Conservation (phyloP, 1,284 basidiomycete species). For the Ceratobasidium sp. region DNA sequence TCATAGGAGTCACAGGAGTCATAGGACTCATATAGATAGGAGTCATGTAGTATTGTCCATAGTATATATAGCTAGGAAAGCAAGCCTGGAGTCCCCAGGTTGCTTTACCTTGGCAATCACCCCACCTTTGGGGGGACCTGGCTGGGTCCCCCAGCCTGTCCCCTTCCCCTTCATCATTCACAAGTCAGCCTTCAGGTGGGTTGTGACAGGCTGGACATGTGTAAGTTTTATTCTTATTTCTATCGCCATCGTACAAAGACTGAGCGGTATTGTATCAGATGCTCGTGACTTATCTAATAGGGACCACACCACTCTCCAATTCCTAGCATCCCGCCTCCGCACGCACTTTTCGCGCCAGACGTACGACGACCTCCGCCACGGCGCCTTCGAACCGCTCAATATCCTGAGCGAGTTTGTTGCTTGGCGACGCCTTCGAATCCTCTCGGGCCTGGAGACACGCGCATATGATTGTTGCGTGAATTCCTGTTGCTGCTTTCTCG, state of each 20-base stretch:
- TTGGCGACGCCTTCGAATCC: slow-evolving; percentile 6
- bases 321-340: neutral
- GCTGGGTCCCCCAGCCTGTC: no score
- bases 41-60: no score
- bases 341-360: slow-evolving; percentile 18
- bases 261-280: neutral
- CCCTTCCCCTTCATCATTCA: no score
- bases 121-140: no score
- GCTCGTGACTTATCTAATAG: neutral
- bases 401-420: slow-evolving; percentile 15
- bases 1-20: no score
- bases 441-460: neutral
- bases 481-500: neutral
- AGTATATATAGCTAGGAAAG: no score
- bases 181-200: no score
- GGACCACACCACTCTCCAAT: neutral
- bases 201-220: slow-evolving; percentile 11
- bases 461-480: slow-evolving; percentile 18
- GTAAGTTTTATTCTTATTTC: neutral
- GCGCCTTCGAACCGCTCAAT: neutral
- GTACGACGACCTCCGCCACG: slow-evolving; percentile 5
- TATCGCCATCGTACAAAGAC: no score
- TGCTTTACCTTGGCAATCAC: no score
- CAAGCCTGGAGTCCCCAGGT: no score
- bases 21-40: no score